Evolutionary conservation across 768 basidiomycete genomes (phyloP).

Genomic region (Gymnopilus dilepis): DNA sequence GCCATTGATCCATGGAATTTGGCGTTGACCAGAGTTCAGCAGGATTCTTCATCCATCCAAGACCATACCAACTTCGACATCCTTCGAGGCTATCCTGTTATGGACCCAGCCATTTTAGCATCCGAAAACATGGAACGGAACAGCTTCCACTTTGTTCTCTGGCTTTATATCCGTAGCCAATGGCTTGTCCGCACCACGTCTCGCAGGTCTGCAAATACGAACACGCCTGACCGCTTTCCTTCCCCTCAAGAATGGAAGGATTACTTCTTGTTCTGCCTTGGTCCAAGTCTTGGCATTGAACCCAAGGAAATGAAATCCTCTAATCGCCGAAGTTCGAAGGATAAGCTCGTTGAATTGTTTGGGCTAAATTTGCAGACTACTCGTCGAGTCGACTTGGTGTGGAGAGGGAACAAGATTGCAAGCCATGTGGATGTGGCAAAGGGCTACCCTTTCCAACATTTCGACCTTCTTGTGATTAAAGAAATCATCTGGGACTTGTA

Average conservation of each 20-base stretch:
- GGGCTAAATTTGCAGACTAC: neutral
- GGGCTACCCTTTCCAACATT: too few species aligned
- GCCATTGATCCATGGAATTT: neutral
- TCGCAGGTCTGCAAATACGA: neutral
- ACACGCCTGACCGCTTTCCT: too few species aligned
- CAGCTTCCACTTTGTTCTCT: neutral
- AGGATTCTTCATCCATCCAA: neutral
- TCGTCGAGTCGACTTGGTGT: too few species aligned
- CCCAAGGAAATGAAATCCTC: too few species aligned
- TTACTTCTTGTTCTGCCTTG: neutral
- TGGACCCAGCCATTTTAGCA: neutral
- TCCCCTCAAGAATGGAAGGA: constrained; percentile 1
- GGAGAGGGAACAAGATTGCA: too few species aligned
- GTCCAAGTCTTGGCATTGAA: neutral
- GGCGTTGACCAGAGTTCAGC: neutral
- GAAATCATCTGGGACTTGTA: constrained; percentile 3
- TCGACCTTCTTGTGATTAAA: too few species aligned
- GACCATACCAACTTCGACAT: neutral
- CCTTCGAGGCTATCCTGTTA: neutral
- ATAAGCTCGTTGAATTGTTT: neutral
- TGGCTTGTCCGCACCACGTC: neutral
- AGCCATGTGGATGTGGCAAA: too few species aligned
- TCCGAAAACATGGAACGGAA: neutral
- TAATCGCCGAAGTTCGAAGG: too few species aligned
- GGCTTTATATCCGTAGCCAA: neutral